Conservation (phyloP, 2,329 filamentous ascomycete genomes). For the Geosmithia morbida region DNA sequence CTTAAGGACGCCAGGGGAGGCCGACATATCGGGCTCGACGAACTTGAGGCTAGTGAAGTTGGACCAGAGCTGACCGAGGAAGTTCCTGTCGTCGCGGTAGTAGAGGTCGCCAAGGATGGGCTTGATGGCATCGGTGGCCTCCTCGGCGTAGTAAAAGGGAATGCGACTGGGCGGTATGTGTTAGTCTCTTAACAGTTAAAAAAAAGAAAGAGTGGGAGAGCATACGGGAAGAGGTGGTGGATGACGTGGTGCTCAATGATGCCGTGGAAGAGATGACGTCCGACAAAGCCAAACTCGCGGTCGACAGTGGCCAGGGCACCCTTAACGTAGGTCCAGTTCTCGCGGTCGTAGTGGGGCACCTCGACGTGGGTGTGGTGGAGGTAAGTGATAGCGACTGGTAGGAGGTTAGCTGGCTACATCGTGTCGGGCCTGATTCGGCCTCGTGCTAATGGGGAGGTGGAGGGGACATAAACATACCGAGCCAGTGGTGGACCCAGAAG, state of each 20-base stretch:
- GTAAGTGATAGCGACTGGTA: slow-evolving; percentile 55
- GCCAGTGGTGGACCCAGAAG: slow-evolving; percentile 58
- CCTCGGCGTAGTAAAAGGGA: slow-evolving; percentile 32
- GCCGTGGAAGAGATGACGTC: slow-evolving; percentile 47
- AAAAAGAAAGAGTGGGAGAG: slow-evolving; percentile 1
- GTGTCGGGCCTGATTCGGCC: not conserved
- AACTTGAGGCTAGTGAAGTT: slow-evolving; percentile 4
- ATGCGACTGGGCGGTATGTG: slow-evolving; percentile 9
- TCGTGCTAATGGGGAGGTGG: not conserved
- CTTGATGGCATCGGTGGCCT: slow-evolving; percentile 55
- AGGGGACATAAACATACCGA: slow-evolving; percentile 27
- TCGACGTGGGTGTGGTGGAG: slow-evolving; percentile 56
- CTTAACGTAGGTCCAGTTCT: slow-evolving; percentile 42
- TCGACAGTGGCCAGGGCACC: slow-evolving; percentile 48
- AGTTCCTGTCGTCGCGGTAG: slow-evolving; percentile 25
- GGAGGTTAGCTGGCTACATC: slow-evolving; percentile 7
- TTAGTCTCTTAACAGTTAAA: not conserved
- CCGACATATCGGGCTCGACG: slow-evolving; percentile 2
- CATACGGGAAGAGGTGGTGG: slow-evolving; percentile 39
- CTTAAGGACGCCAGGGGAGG: slow-evolving; percentile 1
- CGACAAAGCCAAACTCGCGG: slow-evolving; percentile 46
- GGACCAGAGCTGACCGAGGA: slow-evolving; percentile 5
- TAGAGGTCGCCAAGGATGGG: slow-evolving; percentile 87
- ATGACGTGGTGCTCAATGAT: slow-evolving; percentile 46
- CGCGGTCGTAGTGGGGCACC: slow-evolving; percentile 13